These are phyloP conservation scores for Eucommia ulmoides DNA, from an alignment of 257 asterid species.

Conservation along the genomic window DNA sequence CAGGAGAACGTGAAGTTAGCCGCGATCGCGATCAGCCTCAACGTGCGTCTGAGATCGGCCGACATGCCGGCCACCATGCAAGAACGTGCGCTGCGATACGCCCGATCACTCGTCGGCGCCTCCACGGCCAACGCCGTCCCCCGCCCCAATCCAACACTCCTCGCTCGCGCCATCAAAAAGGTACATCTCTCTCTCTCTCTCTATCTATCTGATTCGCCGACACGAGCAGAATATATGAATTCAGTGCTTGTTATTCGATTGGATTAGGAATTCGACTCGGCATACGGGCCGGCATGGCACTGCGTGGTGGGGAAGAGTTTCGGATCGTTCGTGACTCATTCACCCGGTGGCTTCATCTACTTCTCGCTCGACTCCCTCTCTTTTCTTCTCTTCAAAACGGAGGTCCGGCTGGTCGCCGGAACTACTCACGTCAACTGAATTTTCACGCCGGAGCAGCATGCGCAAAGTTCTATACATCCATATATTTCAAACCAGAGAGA, in stretches of 20 bases:
- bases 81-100: constrained; percentile 57
- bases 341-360: constrained; percentile 68
- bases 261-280: constrained; percentile 61
- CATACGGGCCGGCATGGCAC: constrained; percentile 92
- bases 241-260: too few relatives aligned
- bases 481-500: too few relatives aligned
- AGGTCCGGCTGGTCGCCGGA: constrained; percentile 42
- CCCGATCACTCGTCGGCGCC: constrained; percentile 40
- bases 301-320: constrained; percentile 87
- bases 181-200: constrained; percentile 10
- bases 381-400: constrained; percentile 77
- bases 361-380: constrained; percentile 64
- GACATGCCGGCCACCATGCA: constrained; percentile 77
- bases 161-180: constrained; percentile 74
- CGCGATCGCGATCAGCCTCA: constrained; percentile 40
- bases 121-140: constrained; percentile 27
- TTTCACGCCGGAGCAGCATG: too few relatives aligned
- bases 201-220: too few relatives aligned
- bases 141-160: constrained; percentile 48
- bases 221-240: too few relatives aligned
- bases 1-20: constrained; percentile 47
- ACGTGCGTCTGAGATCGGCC: constrained; percentile 50
- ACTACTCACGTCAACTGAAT: too few relatives aligned
- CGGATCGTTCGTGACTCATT: constrained; percentile 80
- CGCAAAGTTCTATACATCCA: too few relatives aligned